A percentile compares a stretch with the other conserved stretches of the same genome.
Conservation (phyloP, 805 yeast genomes). For the Cyberlindnera mycetangii region DNA sequence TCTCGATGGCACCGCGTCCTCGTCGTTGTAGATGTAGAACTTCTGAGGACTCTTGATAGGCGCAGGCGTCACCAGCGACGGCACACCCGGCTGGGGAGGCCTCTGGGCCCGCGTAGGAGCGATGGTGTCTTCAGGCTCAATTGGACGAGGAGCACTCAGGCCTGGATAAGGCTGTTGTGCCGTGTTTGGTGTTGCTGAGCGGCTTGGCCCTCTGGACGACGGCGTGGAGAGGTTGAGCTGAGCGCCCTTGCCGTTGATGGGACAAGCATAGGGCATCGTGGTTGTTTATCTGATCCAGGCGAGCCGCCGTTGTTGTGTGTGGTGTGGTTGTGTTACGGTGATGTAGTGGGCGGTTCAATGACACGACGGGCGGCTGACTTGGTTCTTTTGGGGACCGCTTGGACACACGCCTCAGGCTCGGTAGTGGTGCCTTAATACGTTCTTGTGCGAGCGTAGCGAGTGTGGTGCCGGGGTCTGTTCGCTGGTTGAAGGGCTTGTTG, state of each 20-base stretch:
- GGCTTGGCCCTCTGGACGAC: constrained; percentile 4
- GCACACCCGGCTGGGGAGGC: constrained; percentile 5
- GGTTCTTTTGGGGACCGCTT: too few species aligned
- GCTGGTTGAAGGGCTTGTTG: not conserved
- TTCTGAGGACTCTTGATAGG: constrained; percentile 12
- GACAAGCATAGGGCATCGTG: constrained; percentile 30
- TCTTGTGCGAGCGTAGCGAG: not conserved
- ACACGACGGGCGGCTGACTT: too few species aligned
- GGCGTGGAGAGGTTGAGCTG: constrained; percentile 13
- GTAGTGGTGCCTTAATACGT: too few species aligned
- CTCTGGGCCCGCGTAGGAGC: constrained; percentile 2
- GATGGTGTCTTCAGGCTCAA: not conserved
- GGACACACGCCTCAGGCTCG: too few species aligned
- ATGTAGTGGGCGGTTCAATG: too few species aligned
- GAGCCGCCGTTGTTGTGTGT: not conserved
- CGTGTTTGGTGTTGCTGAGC: not conserved
- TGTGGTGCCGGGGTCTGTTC: not conserved
- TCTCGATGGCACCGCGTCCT: constrained; percentile 13
- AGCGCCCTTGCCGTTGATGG: constrained; percentile 23
- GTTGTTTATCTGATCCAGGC: not conserved
- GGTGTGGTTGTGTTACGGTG: not conserved
- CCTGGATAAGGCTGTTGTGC: not conserved
- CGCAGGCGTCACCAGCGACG: constrained; percentile 4
- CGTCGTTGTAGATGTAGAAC: constrained; percentile 23
- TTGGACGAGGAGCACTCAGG: not conserved